Percentiles rank a stretch among this genome's conserved stretches.
These are phyloP conservation scores for Clonostachys chloroleuca DNA, from an alignment of 2,329 filamentous ascomycete species.

Conservation along the genomic window DNA sequence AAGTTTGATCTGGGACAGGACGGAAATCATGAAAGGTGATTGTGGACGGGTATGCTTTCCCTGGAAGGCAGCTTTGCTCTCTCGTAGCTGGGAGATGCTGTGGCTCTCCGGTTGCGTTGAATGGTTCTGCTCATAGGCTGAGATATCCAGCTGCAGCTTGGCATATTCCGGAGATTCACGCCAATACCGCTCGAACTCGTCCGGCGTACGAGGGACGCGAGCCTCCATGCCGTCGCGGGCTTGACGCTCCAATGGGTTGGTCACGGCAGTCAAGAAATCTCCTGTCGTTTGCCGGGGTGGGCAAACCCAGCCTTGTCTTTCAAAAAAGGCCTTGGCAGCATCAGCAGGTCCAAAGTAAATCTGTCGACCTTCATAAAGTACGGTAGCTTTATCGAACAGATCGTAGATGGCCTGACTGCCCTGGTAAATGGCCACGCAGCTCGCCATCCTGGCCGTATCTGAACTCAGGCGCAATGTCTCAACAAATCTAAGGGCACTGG, in stretches of 20 bases:
- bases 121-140: slow-evolving; percentile 39
- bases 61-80: slow-evolving; percentile 45
- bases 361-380: slow-evolving; percentile 72
- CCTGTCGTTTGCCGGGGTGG: slow-evolving; percentile 62
- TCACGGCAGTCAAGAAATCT: slow-evolving; percentile 67
- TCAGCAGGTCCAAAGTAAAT: slow-evolving; percentile 68
- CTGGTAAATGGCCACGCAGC: slow-evolving; percentile 68
- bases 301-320: slow-evolving; percentile 64
- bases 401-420: slow-evolving; percentile 67
- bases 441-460: slow-evolving; percentile 55
- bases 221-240: slow-evolving; percentile 53
- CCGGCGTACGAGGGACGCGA: slow-evolving; percentile 60
- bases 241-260: slow-evolving; percentile 57
- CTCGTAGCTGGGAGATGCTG: slow-evolving; percentile 32
- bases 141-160: slow-evolving; percentile 40
- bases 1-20: slow-evolving; percentile 47
- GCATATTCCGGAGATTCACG: slow-evolving; percentile 36
- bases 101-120: slow-evolving; percentile 12
- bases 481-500: slow-evolving; percentile 70
- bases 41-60: slow-evolving; percentile 46
- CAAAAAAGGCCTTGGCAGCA: slow-evolving; percentile 61
- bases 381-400: slow-evolving; percentile 69
- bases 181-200: slow-evolving; percentile 59
- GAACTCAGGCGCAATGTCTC: slow-evolving; percentile 61
- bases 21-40: slow-evolving; percentile 53